Evolutionary conservation across 129 eudicot species (phyloP).

Genomic region (Ambrosia artemisiifolia): DNA sequence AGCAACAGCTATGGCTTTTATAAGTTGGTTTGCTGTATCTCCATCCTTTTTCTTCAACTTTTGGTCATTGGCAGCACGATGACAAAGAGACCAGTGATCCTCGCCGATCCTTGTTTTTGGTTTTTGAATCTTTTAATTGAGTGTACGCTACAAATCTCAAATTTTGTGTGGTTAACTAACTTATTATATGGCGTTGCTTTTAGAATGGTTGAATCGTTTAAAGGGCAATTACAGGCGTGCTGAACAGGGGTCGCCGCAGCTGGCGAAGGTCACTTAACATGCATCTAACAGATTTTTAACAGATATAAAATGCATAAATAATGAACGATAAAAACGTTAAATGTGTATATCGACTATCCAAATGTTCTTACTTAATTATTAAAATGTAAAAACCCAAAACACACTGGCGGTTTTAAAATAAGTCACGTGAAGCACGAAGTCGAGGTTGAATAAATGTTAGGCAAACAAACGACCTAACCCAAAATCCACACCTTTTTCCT

Average conservation of each 20-base stretch:
- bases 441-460: background rate
- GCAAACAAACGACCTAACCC: background rate
- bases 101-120: conserved; percentile 2
- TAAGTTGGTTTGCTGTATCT: conserved; percentile 82
- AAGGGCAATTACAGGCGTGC: too few species aligned
- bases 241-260: too few species aligned
- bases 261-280: too few species aligned
- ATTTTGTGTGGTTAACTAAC: conserved; percentile 16
- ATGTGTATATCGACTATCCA: too few species aligned
- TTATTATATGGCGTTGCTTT: background rate
- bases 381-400: too few species aligned
- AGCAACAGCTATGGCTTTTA: conserved; percentile 86
- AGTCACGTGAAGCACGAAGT: background rate
- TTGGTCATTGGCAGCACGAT: conserved; percentile 76
- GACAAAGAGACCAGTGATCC: conserved; percentile 18
- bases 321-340: too few species aligned
- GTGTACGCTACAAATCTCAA: conserved; percentile 6
- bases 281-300: too few species aligned
- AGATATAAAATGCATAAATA: too few species aligned
- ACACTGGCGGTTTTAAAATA: background rate
- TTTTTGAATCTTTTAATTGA: background rate
- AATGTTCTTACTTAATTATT: too few species aligned
- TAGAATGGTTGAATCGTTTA: background rate
- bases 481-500: background rate
- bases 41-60: conserved; percentile 78